A percentile compares a stretch with the other conserved stretches of the same genome.
phyloP scores from a whole-genome alignment of 106 monocot species.

The Dendrobium huoshanense region DNA sequence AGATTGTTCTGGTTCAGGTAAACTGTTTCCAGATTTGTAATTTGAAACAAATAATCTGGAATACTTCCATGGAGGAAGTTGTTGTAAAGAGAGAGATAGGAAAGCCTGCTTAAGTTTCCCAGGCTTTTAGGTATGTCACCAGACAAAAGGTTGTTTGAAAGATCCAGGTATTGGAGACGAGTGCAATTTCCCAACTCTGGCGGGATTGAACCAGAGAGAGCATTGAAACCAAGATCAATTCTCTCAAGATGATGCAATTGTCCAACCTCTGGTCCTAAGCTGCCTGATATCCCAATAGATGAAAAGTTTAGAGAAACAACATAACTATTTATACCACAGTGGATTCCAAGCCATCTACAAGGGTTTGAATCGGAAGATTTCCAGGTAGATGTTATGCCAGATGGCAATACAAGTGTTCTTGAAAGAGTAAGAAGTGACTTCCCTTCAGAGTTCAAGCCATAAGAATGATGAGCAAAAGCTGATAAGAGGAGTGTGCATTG shows the following conservation, averaged over 20 bases:
- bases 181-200: slow-evolving; percentile 59
- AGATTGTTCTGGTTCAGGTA: slow-evolving; percentile 59
- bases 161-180: slow-evolving; percentile 40
- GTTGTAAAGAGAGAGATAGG: slow-evolving; percentile 32
- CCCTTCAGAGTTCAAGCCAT: slow-evolving; percentile 43
- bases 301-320: slow-evolving; percentile 40
- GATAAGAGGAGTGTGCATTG: slow-evolving; percentile 19
- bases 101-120: slow-evolving; percentile 25
- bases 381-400: slow-evolving; percentile 43
- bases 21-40: slow-evolving; percentile 17
- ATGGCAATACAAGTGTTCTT: slow-evolving; percentile 28
- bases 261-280: slow-evolving; percentile 47
- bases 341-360: slow-evolving; percentile 50
- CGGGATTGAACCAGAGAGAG: slow-evolving; percentile 42
- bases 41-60: slow-evolving; percentile 38
- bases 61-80: slow-evolving; percentile 52
- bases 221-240: slow-evolving; percentile 30
- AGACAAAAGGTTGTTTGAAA: slow-evolving; percentile 40
- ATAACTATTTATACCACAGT: slow-evolving; percentile 15
- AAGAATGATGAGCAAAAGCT: slow-evolving; percentile 17
- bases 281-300: slow-evolving; percentile 28
- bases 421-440: slow-evolving; percentile 38
- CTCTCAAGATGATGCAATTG: slow-evolving; percentile 26
- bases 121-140: slow-evolving; percentile 57
- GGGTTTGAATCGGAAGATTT: slow-evolving; percentile 43